A percentile compares a stretch with the other conserved stretches of the same genome.
These are phyloP conservation scores for Aegle marmelos DNA, from an alignment of 345 rosid genomes.

Conservation along the genomic window DNA sequence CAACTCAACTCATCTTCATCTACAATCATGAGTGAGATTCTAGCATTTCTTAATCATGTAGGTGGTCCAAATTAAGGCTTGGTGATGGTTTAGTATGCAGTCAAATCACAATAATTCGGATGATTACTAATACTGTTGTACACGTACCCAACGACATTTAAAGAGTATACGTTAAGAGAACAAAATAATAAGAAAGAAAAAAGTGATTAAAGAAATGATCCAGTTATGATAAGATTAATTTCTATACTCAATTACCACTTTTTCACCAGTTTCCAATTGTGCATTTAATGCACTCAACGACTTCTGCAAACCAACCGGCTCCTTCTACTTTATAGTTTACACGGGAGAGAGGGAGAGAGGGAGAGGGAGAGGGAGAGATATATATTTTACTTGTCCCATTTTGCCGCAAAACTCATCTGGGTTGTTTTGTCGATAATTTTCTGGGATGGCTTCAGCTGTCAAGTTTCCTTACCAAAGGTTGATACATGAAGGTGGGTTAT, in stretches of 20 bases:
- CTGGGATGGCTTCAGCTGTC: conserved; percentile 29
- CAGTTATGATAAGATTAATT: background rate
- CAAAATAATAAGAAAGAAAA: no score
- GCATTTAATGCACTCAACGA: conserved; percentile 35
- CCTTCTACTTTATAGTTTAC: background rate
- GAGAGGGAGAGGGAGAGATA: conserved; percentile 21
- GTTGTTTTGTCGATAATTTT: background rate
- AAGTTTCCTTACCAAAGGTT: conserved; percentile 44
- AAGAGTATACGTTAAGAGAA: no score
- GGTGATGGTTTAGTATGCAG: background rate
- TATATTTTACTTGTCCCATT: background rate
- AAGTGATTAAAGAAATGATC: no score
- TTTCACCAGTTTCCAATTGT: background rate
- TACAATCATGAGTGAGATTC: background rate
- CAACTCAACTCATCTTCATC: no score
- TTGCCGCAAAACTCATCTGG: conserved; percentile 3
- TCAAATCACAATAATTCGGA: background rate
- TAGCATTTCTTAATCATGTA: background rate
- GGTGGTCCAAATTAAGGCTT: no score
- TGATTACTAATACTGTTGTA: no score
- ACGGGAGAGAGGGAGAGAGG: background rate
- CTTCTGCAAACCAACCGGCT: conserved; percentile 16
- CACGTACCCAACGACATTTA: no score
- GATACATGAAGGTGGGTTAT: conserved; percentile 22
- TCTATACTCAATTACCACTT: background rate